Evolutionary conservation across 1,284 basidiomycete species (phyloP).

Genomic region (Moniliella sp.): DNA sequence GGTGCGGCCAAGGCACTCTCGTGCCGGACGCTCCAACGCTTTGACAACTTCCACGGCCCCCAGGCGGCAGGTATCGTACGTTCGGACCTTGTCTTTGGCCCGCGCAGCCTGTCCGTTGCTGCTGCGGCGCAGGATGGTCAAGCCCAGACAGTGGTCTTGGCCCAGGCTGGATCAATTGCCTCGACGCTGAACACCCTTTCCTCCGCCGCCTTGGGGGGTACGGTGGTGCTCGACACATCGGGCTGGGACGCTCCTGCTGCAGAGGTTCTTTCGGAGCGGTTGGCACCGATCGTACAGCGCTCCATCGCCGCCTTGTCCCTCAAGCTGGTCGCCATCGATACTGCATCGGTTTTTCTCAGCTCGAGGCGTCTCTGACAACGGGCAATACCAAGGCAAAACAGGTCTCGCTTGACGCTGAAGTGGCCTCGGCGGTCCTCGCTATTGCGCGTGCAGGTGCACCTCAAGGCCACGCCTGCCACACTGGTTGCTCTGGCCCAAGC

Average conservation of each 20-base stretch:
- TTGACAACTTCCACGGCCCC: conserved; percentile 32
- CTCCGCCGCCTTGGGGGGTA: conserved; percentile 17
- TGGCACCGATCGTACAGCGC: conserved; percentile 22
- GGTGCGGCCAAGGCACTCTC: conserved; percentile 14
- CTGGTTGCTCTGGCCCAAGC: conserved; percentile 3
- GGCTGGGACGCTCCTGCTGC: conserved; percentile 25
- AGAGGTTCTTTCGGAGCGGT: conserved; percentile 19
- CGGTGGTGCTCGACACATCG: conserved; percentile 23
- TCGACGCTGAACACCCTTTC: conserved; percentile 16
- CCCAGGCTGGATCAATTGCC: too few relatives aligned
- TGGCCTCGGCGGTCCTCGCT: conserved; percentile 19
- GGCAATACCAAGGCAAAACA: conserved; percentile 18
- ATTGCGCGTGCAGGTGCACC: conserved; percentile 14
- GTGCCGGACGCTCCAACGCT: conserved; percentile 26
- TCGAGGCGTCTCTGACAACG: conserved; percentile 14
- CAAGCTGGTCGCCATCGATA: conserved; percentile 18
- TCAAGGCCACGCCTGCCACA: too few relatives aligned
- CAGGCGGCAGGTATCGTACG: conserved; percentile 18
- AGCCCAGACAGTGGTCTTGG: too few relatives aligned
- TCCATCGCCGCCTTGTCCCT: conserved; percentile 18
- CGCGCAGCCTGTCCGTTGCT: background rate
- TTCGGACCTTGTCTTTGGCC: conserved; percentile 5
- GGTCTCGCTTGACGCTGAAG: conserved; percentile 9
- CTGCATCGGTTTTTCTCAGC: conserved; percentile 13
- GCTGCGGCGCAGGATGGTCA: too few relatives aligned